A percentile compares a stretch with the other conserved stretches of the same genome.
Evolutionary conservation across 805 yeast genomes (phyloP).

Genomic region (Candida quercuum): DNA sequence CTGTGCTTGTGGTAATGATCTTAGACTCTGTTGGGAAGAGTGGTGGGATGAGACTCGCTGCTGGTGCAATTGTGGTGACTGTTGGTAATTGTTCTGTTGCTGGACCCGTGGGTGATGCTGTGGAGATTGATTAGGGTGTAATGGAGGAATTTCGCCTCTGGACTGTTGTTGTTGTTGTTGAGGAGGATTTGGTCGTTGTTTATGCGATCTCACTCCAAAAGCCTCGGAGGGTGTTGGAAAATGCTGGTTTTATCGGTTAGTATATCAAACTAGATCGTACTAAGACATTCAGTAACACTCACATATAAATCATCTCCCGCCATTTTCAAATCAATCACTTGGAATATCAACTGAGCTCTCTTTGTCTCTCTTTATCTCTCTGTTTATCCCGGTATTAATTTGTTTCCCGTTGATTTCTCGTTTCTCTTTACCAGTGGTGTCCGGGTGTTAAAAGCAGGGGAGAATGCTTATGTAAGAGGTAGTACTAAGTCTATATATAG

Average conservation of each 20-base stretch:
- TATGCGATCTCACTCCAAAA: conserved; percentile 12
- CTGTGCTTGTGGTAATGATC: conserved; percentile 3
- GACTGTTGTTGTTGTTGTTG: background rate
- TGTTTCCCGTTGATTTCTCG: no score
- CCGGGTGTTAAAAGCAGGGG: background rate
- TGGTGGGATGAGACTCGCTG: conserved; percentile 3
- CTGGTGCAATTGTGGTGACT: conserved; percentile 3
- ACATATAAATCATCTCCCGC: conserved; percentile 25
- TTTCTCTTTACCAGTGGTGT: no score
- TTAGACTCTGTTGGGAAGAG: conserved; percentile 1
- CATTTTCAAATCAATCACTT: conserved; percentile 9
- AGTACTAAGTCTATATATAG: no score
- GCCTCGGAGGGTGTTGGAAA: conserved; percentile 27
- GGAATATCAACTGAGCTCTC: background rate
- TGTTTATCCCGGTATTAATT: no score
- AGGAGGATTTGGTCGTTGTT: conserved; percentile 6
- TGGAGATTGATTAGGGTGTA: conserved; percentile 7
- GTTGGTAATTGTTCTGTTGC: conserved; percentile 1
- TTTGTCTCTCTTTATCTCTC: background rate
- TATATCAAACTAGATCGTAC: background rate
- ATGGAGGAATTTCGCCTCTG: conserved; percentile 4
- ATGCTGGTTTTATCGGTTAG: conserved; percentile 9
- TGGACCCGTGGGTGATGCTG: conserved; percentile 1
- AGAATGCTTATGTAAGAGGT: no score
- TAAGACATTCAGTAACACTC: conserved; percentile 1